Evolutionary conservation across 768 basidiomycete species (phyloP).

Genomic region (Amanita phalloides): DNA sequence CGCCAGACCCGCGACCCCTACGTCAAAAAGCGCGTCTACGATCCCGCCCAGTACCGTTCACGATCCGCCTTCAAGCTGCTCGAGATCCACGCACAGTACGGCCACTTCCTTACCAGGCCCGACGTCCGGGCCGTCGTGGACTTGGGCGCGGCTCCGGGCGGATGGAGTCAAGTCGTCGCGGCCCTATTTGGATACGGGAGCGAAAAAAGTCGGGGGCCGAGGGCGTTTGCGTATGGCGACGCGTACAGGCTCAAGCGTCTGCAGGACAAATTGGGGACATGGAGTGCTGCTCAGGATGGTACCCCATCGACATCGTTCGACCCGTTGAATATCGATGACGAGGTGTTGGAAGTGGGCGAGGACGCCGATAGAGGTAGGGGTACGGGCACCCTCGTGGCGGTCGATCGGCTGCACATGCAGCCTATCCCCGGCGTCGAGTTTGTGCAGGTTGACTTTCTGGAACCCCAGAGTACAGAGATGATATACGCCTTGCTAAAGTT

Average conservation of each 20-base stretch:
- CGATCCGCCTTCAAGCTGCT: conserved; percentile 90
- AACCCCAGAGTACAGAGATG: conserved; percentile 31
- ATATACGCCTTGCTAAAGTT: conserved; percentile 27
- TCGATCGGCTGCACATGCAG: conserved; percentile 69
- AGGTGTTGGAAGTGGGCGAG: not conserved
- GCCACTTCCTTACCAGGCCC: conserved; percentile 35
- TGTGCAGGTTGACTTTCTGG: conserved; percentile 73
- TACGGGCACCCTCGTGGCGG: conserved; percentile 44
- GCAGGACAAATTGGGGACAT: not conserved
- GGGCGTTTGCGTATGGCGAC: not conserved
- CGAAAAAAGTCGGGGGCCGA: not conserved
- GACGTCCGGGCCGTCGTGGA: conserved; percentile 66
- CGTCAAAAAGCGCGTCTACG: conserved; percentile 39
- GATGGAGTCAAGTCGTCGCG: conserved; percentile 85
- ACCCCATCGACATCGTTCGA: not conserved
- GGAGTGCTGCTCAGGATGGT: not conserved
- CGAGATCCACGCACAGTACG: conserved; percentile 56
- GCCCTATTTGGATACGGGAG: conserved; percentile 44
- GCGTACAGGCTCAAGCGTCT: not conserved
- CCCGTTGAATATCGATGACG: conserved; percentile 5
- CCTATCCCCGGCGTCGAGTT: conserved; percentile 66
- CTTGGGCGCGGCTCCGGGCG: conserved; percentile 87
- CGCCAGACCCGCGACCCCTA: conserved; percentile 66
- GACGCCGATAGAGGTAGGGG: not conserved
- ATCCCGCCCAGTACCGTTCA: conserved; percentile 52